These are phyloP conservation scores for Potentilla sterilis DNA, from an alignment of 306 rosid genomes.

Conservation along the genomic window DNA sequence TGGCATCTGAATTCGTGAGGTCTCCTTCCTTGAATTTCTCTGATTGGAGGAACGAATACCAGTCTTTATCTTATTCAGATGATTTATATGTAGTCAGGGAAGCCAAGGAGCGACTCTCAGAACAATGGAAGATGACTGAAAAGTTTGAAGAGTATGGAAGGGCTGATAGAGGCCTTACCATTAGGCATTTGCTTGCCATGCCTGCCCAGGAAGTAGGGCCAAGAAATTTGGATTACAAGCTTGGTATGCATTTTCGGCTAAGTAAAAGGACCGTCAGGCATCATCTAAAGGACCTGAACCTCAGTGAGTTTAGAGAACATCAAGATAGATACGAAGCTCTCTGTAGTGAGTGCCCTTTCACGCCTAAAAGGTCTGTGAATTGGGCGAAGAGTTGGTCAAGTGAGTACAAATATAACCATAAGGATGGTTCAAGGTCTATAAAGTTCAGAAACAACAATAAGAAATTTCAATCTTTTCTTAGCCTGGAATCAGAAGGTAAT, in stretches of 20 bases:
- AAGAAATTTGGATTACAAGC: constrained; percentile 29
- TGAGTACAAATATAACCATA: constrained; percentile 27
- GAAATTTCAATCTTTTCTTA: constrained; percentile 35
- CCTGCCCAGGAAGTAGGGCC: constrained; percentile 24
- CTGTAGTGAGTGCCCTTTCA: constrained; percentile 50
- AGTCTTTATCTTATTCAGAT: constrained; percentile 24
- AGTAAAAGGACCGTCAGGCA: constrained; percentile 20
- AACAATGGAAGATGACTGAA: constrained; percentile 24
- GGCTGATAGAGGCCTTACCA: constrained; percentile 26
- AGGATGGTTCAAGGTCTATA: constrained; percentile 30
- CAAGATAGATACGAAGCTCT: constrained; percentile 41
- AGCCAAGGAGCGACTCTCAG: constrained; percentile 27
- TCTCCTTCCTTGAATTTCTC: constrained; percentile 27
- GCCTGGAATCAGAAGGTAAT: constrained; percentile 24
- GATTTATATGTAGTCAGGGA: constrained; percentile 24
- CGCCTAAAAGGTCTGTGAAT: constrained; percentile 28
- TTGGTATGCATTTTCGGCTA: background rate
- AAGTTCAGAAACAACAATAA: constrained; percentile 31
- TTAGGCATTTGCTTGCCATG: constrained; percentile 19
- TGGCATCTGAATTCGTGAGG: constrained; percentile 19
- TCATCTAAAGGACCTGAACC: constrained; percentile 29
- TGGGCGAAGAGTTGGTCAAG: constrained; percentile 27
- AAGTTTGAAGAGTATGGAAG: constrained; percentile 22
- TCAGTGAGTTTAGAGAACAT: constrained; percentile 17
- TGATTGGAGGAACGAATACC: constrained; percentile 19